A percentile compares a stretch with the other conserved stretches of the same genome.
Conservation (phyloP, 768 basidiomycete species). For the Serendipita vermifera region DNA sequence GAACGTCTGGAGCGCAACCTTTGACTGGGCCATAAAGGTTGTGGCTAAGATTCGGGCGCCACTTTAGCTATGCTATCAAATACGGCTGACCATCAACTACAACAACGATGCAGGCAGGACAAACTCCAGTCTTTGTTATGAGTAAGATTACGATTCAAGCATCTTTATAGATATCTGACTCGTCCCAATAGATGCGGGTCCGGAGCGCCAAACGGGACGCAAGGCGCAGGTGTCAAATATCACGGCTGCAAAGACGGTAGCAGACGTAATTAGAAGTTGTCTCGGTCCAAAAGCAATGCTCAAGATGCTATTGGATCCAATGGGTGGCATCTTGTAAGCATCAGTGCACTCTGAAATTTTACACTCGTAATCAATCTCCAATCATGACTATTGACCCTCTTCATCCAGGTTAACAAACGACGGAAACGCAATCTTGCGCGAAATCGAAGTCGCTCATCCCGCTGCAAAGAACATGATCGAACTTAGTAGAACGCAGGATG, state of each 20-base stretch:
- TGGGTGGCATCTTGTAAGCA: slow-evolving; percentile 90
- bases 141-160: slow-evolving; percentile 48
- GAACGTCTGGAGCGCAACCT: slow-evolving; percentile 60
- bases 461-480: slow-evolving; percentile 99
- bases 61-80: too few species aligned
- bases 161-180: background rate
- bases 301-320: slow-evolving; percentile 98
- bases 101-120: slow-evolving; percentile 27
- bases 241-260: slow-evolving; percentile 95
- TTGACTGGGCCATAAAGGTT: slow-evolving; percentile 22
- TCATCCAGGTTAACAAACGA: slow-evolving; percentile 77
- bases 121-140: slow-evolving; percentile 76
- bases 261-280: slow-evolving; percentile 96
- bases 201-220: slow-evolving; percentile 84
- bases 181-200: slow-evolving; percentile 59
- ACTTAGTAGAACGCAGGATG: slow-evolving; percentile 92
- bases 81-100: background rate
- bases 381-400: background rate
- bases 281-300: slow-evolving; percentile 96
- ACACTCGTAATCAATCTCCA: slow-evolving; percentile 19
- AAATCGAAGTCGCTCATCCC: slow-evolving; percentile 97
- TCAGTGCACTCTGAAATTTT: background rate
- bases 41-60: background rate
- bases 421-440: slow-evolving; percentile 95
- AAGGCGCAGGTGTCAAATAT: slow-evolving; percentile 97